Percentiles rank a stretch among this genome's conserved stretches.
Conservation (phyloP, 2,329 filamentous ascomycete species). For the Claviceps digitariae region DNA sequence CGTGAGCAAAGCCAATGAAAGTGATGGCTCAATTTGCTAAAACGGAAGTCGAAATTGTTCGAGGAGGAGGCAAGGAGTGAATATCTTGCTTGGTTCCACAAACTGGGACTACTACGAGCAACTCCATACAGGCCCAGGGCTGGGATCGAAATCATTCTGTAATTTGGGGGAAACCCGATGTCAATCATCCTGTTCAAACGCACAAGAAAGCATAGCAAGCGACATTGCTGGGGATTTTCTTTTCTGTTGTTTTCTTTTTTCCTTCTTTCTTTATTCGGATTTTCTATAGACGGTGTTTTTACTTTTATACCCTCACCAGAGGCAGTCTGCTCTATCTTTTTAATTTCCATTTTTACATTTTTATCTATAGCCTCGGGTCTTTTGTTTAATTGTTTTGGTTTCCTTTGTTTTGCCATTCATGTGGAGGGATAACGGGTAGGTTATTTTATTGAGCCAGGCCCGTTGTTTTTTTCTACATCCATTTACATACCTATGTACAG, state of each 20-base stretch:
- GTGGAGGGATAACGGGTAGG: too few relatives aligned
- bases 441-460: too few relatives aligned
- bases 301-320: not conserved
- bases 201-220: slow-evolving; percentile 4
- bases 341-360: too few relatives aligned
- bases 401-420: too few relatives aligned
- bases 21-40: slow-evolving; percentile 11
- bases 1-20: slow-evolving; percentile 9
- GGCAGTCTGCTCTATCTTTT: not conserved
- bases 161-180: not conserved
- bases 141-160: not conserved
- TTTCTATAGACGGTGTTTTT: slow-evolving; percentile 1
- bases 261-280: not conserved
- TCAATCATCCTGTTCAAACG: not conserved
- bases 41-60: not conserved
- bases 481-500: too few relatives aligned
- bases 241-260: not conserved
- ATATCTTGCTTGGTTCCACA: too few relatives aligned
- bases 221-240: not conserved
- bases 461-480: too few relatives aligned
- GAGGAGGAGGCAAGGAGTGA: not conserved
- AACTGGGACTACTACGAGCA: not conserved
- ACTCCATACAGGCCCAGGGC: not conserved
- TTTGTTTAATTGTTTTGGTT: not conserved
- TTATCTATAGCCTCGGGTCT: not conserved